A percentile compares a stretch with the other conserved stretches of the same genome.
phyloP scores from a whole-genome alignment of 352 stramenopile genomes.

The Phytophthora rubi region DNA sequence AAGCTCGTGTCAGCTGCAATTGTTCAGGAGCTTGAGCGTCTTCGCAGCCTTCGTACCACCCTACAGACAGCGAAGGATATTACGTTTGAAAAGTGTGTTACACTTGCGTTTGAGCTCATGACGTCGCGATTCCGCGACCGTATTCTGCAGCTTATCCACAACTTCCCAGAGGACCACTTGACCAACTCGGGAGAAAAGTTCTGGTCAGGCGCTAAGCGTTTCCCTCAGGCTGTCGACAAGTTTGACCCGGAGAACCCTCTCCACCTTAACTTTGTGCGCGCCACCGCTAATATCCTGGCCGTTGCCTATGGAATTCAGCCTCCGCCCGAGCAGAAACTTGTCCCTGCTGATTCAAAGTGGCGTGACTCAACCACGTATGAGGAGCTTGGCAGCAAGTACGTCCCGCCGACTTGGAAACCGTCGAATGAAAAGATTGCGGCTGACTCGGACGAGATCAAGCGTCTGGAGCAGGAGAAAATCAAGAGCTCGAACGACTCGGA shows the following conservation, averaged over 20 bases:
- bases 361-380: constrained; percentile 70
- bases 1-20: constrained; percentile 73
- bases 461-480: constrained; percentile 70
- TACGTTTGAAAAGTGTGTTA: constrained; percentile 79
- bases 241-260: constrained; percentile 71
- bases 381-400: constrained; percentile 48
- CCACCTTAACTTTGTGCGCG: constrained; percentile 82
- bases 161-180: constrained; percentile 85
- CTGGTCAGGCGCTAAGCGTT: constrained; percentile 88
- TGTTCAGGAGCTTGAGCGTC: constrained; percentile 75
- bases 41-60: constrained; percentile 60
- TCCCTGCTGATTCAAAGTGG: constrained; percentile 88
- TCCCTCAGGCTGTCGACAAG: constrained; percentile 66
- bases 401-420: constrained; percentile 64
- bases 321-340: constrained; percentile 67
- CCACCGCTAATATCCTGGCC: constrained; percentile 80
- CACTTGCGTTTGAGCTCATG: constrained; percentile 78
- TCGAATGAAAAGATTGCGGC: constrained; percentile 84
- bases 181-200: constrained; percentile 86
- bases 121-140: constrained; percentile 87
- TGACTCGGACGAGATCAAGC: constrained; percentile 71
- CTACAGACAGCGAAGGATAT: constrained; percentile 58
- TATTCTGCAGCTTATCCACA: constrained; percentile 88
- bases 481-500: constrained; percentile 71
- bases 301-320: constrained; percentile 82